These are phyloP conservation scores for Lunularia cruciata DNA, from an alignment of 225 moss, liverwort and hornwort genomes.

Conservation along the genomic window DNA sequence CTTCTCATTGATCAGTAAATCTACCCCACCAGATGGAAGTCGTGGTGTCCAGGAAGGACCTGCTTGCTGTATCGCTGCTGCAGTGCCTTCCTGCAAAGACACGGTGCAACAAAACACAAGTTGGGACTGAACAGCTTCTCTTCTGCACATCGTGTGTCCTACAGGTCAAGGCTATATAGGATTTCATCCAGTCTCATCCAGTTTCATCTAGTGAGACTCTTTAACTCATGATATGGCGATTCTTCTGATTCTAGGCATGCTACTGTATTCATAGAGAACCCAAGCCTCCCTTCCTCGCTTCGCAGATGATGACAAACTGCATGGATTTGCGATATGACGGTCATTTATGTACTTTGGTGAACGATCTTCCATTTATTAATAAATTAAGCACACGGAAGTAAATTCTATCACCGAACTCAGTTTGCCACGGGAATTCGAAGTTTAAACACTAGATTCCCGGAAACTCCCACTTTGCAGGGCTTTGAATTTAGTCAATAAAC, in stretches of 20 bases:
- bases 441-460: no score
- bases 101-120: background rate
- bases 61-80: background rate
- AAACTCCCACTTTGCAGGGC: no score
- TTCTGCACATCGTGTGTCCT: background rate
- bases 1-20: slow-evolving; percentile 13
- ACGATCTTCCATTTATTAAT: background rate
- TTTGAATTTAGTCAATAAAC: no score
- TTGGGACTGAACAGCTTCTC: background rate
- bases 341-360: background rate
- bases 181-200: no score
- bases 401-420: background rate
- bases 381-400: background rate
- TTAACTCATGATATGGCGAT: background rate
- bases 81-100: background rate
- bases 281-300: background rate
- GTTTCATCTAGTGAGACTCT: background rate
- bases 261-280: background rate
- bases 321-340: background rate
- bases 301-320: background rate
- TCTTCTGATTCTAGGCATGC: background rate
- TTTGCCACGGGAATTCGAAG: no score
- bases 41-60: background rate
- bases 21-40: background rate
- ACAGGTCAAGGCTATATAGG: background rate